Base-by-base conservation (phyloP, 352 stramenopile genomes). In the Globisporangium ultimum region DNA sequence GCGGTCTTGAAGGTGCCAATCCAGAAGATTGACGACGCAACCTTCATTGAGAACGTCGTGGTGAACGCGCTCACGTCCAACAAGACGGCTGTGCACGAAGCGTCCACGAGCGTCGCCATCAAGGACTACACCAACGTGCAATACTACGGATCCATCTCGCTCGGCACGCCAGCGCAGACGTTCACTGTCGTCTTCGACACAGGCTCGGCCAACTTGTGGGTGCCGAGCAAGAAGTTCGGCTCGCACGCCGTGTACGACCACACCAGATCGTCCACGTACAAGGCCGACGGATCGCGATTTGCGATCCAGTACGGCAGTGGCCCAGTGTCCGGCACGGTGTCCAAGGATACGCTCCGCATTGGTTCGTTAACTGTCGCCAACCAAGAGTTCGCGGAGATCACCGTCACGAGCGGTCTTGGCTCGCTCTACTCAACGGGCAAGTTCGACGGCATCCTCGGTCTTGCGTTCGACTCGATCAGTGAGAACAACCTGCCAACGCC, bases 381-480 rank as follows among this genome's bases (percentile, higher is more conserved):
- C 46, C 82, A 97, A 61, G 71, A 73, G 45, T 97, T 97, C 63
- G 91, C 88, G 6, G 87, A 96, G 68, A 74, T 97, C 17, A 75
- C 84, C 49, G 84, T 97, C 78, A 92, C 89, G 3, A 89, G 77
- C 58, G 93, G 91, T 40, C 74, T 98, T 9, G 93, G 93, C n/a
- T 53, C 91, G 12, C 88, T 84, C 7, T 98, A 95, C 67, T 81
- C 74, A 22, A 58, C 97, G 11, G 91, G 89, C 49, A 95, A 97
- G 45, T 98, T 98, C 68, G 93, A 98, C 75, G 93, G 93, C 42
- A 97, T 98, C 60, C 72, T 97, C 40, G 93, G 93, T 60, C 63
- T 97, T 11, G 93, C 76, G 48, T 98, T 97, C 56, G 80, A 89
- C 49, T 69, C 74, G 36, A 90, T 98, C 61, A 81, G 68, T 34